Percentiles rank a stretch among this genome's conserved stretches.
Conservation (phyloP, 805 yeast species). For the Dipodascus albidus region DNA sequence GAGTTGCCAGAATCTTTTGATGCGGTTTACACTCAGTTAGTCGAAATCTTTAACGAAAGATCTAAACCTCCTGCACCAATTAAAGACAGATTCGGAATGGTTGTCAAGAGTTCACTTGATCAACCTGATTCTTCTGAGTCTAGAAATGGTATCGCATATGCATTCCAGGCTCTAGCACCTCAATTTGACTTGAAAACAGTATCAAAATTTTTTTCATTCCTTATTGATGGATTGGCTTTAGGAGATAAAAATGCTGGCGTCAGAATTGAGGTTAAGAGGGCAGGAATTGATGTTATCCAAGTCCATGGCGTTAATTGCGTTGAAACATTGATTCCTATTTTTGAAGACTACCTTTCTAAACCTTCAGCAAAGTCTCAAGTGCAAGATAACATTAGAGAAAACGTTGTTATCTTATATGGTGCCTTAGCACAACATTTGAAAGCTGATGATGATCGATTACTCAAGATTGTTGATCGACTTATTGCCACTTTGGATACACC, state of each 20-base stretch:
- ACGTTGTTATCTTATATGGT: conserved; percentile 81
- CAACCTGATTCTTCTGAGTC: conserved; percentile 75
- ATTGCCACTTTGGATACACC: conserved; percentile 73
- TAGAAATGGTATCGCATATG: conserved; percentile 69
- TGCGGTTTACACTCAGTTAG: conserved; percentile 32
- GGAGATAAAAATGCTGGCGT: conserved; percentile 67
- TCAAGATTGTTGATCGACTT: conserved; percentile 53
- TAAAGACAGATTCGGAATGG: conserved; percentile 70
- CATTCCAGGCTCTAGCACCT: conserved; percentile 47
- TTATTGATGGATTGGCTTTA: conserved; percentile 45
- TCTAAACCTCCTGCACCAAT: conserved; percentile 68
- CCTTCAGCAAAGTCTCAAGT: conserved; percentile 33
- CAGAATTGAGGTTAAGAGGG: conserved; percentile 73
- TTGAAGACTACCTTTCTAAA: conserved; percentile 43
- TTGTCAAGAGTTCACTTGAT: conserved; percentile 38
- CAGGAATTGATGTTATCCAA: conserved; percentile 69
- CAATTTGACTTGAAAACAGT: conserved; percentile 30
- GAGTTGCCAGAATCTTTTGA: conserved; percentile 25
- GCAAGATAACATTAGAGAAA: conserved; percentile 60
- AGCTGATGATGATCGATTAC: conserved; percentile 51
- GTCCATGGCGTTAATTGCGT: conserved; percentile 50
- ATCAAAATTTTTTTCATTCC: conserved; percentile 45
- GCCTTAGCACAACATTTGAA: conserved; percentile 78
- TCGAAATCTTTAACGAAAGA: conserved; percentile 46
- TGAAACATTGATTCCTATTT: conserved; percentile 70